A percentile compares a stretch with the other conserved stretches of the same genome.
Conservation (phyloP, 2,329 filamentous ascomycete species). For the Claviceps paspali region DNA sequence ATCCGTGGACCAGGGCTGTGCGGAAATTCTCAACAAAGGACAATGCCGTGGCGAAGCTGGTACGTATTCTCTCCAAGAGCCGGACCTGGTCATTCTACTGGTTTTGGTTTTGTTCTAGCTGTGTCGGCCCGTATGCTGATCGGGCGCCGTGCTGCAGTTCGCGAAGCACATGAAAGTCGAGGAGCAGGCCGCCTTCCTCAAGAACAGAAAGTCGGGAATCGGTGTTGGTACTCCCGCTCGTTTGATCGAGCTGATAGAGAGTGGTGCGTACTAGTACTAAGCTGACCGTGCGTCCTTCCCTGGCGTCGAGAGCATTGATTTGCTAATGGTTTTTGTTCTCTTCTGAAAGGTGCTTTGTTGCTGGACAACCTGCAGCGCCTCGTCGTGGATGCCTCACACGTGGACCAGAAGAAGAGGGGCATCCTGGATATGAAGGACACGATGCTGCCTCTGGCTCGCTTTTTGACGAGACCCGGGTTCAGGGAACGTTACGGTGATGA, state of each 20-base stretch:
- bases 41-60: conserved; percentile 66
- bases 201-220: conserved; percentile 58
- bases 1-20: conserved; percentile 38
- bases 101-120: too few relatives aligned
- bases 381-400: conserved; percentile 79
- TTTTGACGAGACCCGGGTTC: conserved; percentile 57
- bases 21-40: conserved; percentile 69
- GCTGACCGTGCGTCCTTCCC: not conserved
- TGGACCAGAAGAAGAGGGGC: conserved; percentile 87
- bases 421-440: conserved; percentile 94
- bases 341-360: conserved; percentile 44
- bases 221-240: conserved; percentile 81
- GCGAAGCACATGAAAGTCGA: conserved; percentile 96
- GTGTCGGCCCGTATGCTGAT: conserved; percentile 1
- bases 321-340: conserved; percentile 1
- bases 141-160: conserved; percentile 36
- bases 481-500: conserved; percentile 51
- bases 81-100: too few relatives aligned
- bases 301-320: not conserved
- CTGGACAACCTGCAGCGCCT: conserved; percentile 59
- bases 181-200: conserved; percentile 66
- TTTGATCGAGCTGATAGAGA: conserved; percentile 66
- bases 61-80: conserved; percentile 14
- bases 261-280: conserved; percentile 51
- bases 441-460: conserved; percentile 60